A percentile compares a stretch with the other conserved stretches of the same genome.
Conservation (phyloP, 148 eudicot species). For the Rhododendron griersonianum region DNA sequence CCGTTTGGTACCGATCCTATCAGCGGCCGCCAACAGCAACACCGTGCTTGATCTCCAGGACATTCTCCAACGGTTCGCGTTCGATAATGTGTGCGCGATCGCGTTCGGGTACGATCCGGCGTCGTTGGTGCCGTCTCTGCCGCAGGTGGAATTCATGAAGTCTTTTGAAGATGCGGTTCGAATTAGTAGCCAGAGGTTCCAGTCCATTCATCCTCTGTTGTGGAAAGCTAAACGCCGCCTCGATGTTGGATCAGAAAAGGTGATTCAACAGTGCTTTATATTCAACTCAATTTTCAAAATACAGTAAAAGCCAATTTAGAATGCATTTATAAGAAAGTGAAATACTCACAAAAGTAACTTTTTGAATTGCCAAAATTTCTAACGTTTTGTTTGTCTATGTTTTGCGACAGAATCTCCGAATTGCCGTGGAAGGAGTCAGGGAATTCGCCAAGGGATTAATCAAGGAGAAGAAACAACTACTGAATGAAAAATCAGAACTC, state of each 20-base stretch:
- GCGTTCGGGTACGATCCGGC: conserved; percentile 22
- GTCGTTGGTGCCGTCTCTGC: conserved; percentile 7
- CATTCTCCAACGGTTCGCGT: conserved; percentile 25
- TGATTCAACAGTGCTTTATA: background rate
- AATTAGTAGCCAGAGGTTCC: conserved; percentile 10
- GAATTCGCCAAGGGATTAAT: conserved; percentile 11
- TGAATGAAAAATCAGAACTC: background rate
- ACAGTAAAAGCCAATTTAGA: too few relatives aligned
- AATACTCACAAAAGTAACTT: too few relatives aligned
- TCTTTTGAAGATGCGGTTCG: conserved; percentile 20
- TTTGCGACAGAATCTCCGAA: background rate
- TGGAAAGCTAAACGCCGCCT: conserved; percentile 13
- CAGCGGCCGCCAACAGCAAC: conserved; percentile 4
- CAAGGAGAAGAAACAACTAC: conserved; percentile 3
- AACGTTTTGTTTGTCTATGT: background rate
- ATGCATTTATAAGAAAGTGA: background rate
- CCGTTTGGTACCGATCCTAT: background rate
- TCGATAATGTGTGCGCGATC: conserved; percentile 29
- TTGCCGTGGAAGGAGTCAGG: conserved; percentile 13
- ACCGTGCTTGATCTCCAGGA: conserved; percentile 25
- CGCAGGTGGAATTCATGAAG: conserved; percentile 9
- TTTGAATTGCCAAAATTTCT: background rate
- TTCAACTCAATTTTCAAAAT: too few relatives aligned
- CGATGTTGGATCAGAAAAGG: conserved; percentile 8
- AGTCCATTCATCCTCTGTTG: background rate